phyloP scores from a whole-genome alignment of 352 stramenopile species.

The Discostella stelligera region DNA sequence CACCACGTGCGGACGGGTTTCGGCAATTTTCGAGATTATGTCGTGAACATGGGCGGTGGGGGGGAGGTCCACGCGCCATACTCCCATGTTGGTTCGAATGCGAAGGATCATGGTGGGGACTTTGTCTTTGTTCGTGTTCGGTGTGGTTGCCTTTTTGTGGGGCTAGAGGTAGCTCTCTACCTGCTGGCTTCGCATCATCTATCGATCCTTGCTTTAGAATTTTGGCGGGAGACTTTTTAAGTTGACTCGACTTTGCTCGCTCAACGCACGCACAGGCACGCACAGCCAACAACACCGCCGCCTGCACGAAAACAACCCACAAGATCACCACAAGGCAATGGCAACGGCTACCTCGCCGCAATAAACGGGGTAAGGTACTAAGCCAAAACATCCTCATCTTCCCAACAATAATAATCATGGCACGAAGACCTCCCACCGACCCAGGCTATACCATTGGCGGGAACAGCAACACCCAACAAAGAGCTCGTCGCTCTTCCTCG shows the following conservation, averaged over 20 bases:
- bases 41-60: slow-evolving; percentile 19
- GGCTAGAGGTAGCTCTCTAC: no score
- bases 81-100: slow-evolving; percentile 51
- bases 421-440: slow-evolving; percentile 5
- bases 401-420: neutral
- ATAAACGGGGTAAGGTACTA: no score
- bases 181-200: neutral
- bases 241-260: no score
- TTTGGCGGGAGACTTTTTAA: no score
- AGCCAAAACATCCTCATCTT: no score
- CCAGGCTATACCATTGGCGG: slow-evolving; percentile 1
- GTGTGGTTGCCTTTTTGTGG: neutral
- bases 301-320: no score
- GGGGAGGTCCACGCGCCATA: slow-evolving; percentile 43
- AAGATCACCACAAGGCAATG: no score
- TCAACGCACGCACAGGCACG: no score
- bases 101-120: slow-evolving; percentile 48
- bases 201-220: no score
- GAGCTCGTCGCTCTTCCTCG: neutral
- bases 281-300: no score
- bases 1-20: slow-evolving; percentile 39
- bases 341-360: no score
- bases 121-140: neutral
- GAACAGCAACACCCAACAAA: neutral
- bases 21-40: slow-evolving; percentile 36